Base-by-base conservation (phyloP, 2,329 filamentous ascomycete species). In the Aschersonia sp. region DNA sequence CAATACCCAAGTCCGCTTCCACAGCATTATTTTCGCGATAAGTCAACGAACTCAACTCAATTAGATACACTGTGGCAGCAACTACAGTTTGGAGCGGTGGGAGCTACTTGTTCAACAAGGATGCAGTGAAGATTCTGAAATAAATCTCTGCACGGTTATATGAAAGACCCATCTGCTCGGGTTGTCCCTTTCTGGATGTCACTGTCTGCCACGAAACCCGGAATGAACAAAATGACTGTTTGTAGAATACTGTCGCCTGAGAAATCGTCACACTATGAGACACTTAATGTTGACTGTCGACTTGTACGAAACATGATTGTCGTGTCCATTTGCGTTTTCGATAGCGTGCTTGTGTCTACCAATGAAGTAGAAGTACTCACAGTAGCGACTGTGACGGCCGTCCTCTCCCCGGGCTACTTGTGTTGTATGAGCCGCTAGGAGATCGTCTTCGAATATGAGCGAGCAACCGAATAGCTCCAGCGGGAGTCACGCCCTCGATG, bases 21-120 rank as follows among this genome's bases (percentile, higher is more conserved):
- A 42, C 2, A 30, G 30, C 40, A 42, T 22, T 4, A 43, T 51
- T 32, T 31, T 51, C 49, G 46, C 30, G 4, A 22, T 10, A 3
- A 33, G 22, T 22, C 22, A 22, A 22, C 22, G 22, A 22, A 22
- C 22, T 22, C 22, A 22, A 22, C 22, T 22, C 22, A 22, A 55
- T 5, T 55, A 90, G 86, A 59, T 90, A 86, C 56, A 65, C 94
- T 11, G 90, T 98, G 3, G 89, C 88, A 1, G 77, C 74, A 0
- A 98, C 92, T 4, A 98, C 92, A 0, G 66, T 94, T 5, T 97
- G 89, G 86, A 96, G 88, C 52, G 92, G 92, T 6, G 72, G 89
- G 11, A 95, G 89, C 63, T 98, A 98, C 62, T 73, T 94, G 6
- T 94, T 50, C 61, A 86, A 80, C 55, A 95, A 92, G 62, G 84